Evolutionary conservation across 345 rosid genomes (phyloP).

Genomic region (Schrenkiella parvula): DNA sequence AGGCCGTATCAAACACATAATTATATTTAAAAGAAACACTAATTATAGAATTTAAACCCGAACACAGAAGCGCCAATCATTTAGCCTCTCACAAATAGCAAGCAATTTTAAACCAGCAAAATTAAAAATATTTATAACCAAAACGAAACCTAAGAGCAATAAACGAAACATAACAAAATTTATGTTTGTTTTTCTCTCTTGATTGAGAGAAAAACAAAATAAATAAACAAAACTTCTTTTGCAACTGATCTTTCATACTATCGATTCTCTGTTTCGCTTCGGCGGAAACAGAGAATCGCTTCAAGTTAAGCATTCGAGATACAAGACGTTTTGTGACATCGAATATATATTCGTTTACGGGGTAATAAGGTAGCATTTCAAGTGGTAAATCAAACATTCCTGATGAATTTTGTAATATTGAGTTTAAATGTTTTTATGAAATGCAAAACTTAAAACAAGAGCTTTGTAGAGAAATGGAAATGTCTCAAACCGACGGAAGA

Average conservation of each 20-base stretch:
- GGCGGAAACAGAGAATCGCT: slow-evolving; percentile 67
- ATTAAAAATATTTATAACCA: background rate
- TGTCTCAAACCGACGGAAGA: slow-evolving; percentile 38
- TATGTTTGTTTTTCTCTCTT: slow-evolving; percentile 22
- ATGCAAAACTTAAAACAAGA: background rate
- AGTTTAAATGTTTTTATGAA: background rate
- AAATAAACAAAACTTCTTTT: background rate
- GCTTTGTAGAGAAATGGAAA: slow-evolving; percentile 35
- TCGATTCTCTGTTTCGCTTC: slow-evolving; percentile 71
- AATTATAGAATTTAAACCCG: slow-evolving; percentile 19
- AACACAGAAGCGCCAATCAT: slow-evolving; percentile 18
- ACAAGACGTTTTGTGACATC: slow-evolving; percentile 2
- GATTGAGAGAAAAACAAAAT: slow-evolving; percentile 10
- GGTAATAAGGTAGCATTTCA: slow-evolving; percentile 1
- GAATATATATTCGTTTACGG: slow-evolving; percentile 1
- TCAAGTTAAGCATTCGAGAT: background rate
- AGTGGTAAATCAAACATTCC: slow-evolving; percentile 3
- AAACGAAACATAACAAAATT: background rate
- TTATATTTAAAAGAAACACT: too few species aligned
- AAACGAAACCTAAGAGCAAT: background rate
- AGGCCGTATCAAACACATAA: slow-evolving; percentile 5
- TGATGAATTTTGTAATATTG: background rate
- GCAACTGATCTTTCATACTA: slow-evolving; percentile 6
- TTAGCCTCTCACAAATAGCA: slow-evolving; percentile 31
- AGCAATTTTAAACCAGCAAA: slow-evolving; percentile 14